Base-by-base conservation (phyloP, 179 eudicot genomes). In the Spergularia azorica region DNA sequence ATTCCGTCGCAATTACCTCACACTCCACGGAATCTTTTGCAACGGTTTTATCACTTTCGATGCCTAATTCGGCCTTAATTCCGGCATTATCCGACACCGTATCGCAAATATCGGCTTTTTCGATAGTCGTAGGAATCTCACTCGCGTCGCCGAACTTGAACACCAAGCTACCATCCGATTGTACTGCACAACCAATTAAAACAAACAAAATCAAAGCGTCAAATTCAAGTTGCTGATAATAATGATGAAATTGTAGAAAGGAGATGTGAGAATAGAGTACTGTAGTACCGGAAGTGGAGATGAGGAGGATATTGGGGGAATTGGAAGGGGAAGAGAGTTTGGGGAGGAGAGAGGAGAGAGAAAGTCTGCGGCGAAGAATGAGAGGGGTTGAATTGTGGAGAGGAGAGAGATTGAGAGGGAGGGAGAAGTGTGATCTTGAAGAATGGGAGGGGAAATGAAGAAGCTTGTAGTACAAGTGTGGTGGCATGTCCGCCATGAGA, bases 81-180 rank as follows among this genome's bases (percentile, higher is more conserved):
- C 4, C 62, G n/a, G 50, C 70, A 38, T 60, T 48, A 36, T 67
- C 59, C 4, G 55, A 41, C 15, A 15, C 56, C 17, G 66, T 72
- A 64, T 11, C 17, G 39, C 11, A 62, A 58, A 17, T 26, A 20
- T 51, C 79, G 16, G 55, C 71, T 55, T 76, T 60, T 6, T 46
- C 65, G 10, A 70, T 21, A 60, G 52, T 62, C 61, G 70, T 56
- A 38, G 73, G 80, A 54, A 81, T 57, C 56, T 85, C 87, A 63
- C 79, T 80, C 1, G 72, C 81, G 17, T 90, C 87, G 16, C 92
- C 95, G 63, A 90, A 90, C 72, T 80, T 86, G 78, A 90, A 90
- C 58, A 86, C 59, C 50, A 88, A 58, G 70, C 91, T 90, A 54
- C 95, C 95, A 77, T 90, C 91, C 20, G 86, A 71, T 67, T 74